Evolutionary conservation across 805 yeast species (phyloP), one percentile per base, ranked within the genome.

Genomic region (Wickerhamomyces sydowiorum): DNA sequence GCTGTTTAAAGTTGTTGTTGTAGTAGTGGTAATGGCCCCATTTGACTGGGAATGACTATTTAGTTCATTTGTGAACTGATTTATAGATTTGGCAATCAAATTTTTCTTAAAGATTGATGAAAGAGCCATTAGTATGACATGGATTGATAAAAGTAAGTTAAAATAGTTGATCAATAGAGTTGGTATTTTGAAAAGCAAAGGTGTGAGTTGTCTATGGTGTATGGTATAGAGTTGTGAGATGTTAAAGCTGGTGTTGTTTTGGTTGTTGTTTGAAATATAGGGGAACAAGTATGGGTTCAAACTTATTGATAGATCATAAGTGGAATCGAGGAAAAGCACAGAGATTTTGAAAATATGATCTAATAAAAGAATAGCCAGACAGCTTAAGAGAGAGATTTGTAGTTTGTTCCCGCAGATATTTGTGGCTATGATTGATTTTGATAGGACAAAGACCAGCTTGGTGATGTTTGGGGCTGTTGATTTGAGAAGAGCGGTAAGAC

Each of bases 91-190:
- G 24, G 59, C 49, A 18, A 56, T 47, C 38, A 51, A 46, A 21
- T 53, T 55, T 17, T 51, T 52, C 23, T 48, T 55, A 40, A 49
- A 52, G 29, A 47, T 47, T 15, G 59, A 40, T 7, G 59, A 44
- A 30, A 54, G 47, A 17, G 51, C 50, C 38, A 56, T 49, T 3
- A 53, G 44, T 7, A 55, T 44, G 24, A 56, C 50, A 27, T 56
- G 59, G 21, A 51, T 50, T 3, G 57, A 49, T 14, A 56, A 36
- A 5, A 51, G 19, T 13, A 56, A 42, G 36, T 55, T 55, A 15
- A 42, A 33, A 22, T 42, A 45, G 25, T 20, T 38, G 29, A 40
- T n/a, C 7, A 30, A 2, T 13, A 13, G 24, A 8, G 7, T 24
- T 6, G 7, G 6, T 4, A 40, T 10, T 6, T 29, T 29, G 20